These are phyloP conservation scores for Symbiodinium natans DNA, from an alignment of 73 alveolate genomes.

Conservation along the genomic window DNA sequence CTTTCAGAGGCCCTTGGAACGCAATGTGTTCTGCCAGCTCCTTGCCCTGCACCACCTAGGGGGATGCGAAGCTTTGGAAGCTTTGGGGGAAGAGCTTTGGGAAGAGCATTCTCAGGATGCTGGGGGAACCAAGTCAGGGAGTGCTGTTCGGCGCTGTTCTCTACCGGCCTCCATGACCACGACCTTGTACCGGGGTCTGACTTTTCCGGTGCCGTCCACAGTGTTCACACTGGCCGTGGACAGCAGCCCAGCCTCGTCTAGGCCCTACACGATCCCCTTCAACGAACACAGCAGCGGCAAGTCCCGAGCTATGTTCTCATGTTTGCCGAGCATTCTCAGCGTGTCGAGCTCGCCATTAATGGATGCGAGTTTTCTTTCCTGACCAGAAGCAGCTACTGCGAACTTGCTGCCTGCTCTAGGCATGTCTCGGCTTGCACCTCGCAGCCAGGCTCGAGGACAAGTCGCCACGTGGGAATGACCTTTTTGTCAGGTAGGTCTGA, in stretches of 20 bases:
- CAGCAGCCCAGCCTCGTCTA: slow-evolving; percentile 45
- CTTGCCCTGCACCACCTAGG: slow-evolving; percentile 68
- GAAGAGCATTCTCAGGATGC: no score
- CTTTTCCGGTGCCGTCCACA: slow-evolving; percentile 24
- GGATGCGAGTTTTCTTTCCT: slow-evolving; percentile 36
- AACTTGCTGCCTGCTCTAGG: no score
- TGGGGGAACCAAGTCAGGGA: no score
- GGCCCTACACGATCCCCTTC: neutral
- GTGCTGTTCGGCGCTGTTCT: neutral
- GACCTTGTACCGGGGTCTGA: slow-evolving; percentile 55
- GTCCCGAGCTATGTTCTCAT: slow-evolving; percentile 20
- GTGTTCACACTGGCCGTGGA: slow-evolving; percentile 56
- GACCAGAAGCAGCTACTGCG: no score
- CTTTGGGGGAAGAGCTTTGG: no score
- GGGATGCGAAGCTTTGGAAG: neutral
- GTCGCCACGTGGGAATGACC: slow-evolving; percentile 86
- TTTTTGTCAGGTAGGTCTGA: neutral
- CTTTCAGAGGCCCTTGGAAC: slow-evolving; percentile 36
- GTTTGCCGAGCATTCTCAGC: slow-evolving; percentile 32
- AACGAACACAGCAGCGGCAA: neutral
- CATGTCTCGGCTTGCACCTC: slow-evolving; percentile 26
- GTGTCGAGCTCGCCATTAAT: slow-evolving; percentile 57
- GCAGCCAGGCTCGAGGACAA: slow-evolving; percentile 83
- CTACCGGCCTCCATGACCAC: slow-evolving; percentile 84
- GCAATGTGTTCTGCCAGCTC: slow-evolving; percentile 82